Conservation (phyloP, 768 basidiomycete genomes). For the Hirschioporus abietinus region DNA sequence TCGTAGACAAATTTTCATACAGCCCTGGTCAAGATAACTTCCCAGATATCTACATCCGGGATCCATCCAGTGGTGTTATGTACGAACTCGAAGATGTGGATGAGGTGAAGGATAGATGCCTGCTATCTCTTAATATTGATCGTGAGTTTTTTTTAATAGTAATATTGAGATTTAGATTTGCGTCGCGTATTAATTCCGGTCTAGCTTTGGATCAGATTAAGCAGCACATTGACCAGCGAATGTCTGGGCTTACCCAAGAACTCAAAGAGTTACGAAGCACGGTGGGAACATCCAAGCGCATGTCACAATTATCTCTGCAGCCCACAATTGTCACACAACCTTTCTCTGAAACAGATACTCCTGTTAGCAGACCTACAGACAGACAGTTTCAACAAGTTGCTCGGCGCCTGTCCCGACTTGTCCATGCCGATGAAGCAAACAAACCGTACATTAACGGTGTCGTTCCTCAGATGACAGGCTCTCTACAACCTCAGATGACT, state of each 20-base stretch:
- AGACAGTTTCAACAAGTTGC: slow-evolving; percentile 70
- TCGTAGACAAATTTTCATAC: slow-evolving; percentile 93
- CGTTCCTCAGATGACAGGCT: slow-evolving; percentile 62
- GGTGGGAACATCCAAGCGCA: slow-evolving; percentile 51
- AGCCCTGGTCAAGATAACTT: slow-evolving; percentile 91
- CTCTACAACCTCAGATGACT: slow-evolving; percentile 66
- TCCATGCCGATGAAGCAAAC: slow-evolving; percentile 35
- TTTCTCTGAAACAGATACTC: slow-evolving; percentile 61
- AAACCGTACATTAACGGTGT: slow-evolving; percentile 27
- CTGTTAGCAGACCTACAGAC: slow-evolving; percentile 64
- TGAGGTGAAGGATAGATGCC: slow-evolving; percentile 83
- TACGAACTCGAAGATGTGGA: slow-evolving; percentile 95
- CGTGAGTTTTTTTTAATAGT: slow-evolving; percentile 56
- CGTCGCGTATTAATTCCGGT: slow-evolving; percentile 9
- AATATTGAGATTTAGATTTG: slow-evolving; percentile 2
- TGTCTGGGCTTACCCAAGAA: slow-evolving; percentile 78
- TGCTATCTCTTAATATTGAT: slow-evolving; percentile 93
- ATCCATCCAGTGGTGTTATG: slow-evolving; percentile 86
- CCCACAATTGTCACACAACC: slow-evolving; percentile 46
- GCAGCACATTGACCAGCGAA: slow-evolving; percentile 93
- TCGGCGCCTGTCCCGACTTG: slow-evolving; percentile 66
- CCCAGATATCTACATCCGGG: slow-evolving; percentile 92
- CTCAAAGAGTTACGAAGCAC: slow-evolving; percentile 80
- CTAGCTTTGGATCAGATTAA: slow-evolving; percentile 97
- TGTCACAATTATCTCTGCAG: slow-evolving; percentile 38